These are phyloP conservation scores for Sclerotinia borealis DNA, from an alignment of 2,329 filamentous ascomycete genomes.

Conservation along the genomic window DNA sequence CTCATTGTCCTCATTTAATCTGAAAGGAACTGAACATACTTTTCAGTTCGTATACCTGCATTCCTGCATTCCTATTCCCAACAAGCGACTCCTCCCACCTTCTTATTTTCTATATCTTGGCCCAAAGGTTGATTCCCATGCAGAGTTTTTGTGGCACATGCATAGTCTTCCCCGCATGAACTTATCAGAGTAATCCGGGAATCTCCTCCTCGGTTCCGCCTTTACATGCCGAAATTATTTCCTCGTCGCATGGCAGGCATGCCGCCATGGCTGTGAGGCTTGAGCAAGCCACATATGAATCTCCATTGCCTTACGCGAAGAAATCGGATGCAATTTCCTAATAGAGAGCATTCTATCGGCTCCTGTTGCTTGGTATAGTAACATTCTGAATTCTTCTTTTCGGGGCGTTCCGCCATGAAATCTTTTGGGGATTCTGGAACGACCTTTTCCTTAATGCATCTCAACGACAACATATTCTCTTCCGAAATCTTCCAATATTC, in stretches of 20 bases:
- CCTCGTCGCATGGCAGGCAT: slow-evolving; percentile 4
- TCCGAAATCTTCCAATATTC: slow-evolving; percentile 1
- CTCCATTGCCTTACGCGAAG: not conserved
- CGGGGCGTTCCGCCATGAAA: not conserved
- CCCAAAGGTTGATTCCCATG: not conserved
- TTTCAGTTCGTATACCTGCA: not conserved
- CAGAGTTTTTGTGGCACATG: not conserved
- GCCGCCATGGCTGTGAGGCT: not conserved
- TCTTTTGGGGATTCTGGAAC: not conserved
- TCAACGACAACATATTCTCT: not conserved
- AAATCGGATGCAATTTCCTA: not conserved
- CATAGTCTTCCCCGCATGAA: not conserved
- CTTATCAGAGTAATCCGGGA: not conserved
- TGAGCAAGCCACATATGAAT: slow-evolving; percentile 9
- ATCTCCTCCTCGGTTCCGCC: not conserved
- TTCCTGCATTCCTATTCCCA: not conserved
- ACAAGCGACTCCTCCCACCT: not conserved
- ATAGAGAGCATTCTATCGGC: not conserved
- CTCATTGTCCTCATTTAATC: not conserved
- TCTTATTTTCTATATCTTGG: not conserved
- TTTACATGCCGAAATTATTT: not conserved
- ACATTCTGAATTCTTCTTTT: slow-evolving; percentile 4
- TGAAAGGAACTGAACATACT: not conserved
- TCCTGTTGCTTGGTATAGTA: not conserved
- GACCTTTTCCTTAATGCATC: not conserved